Conservation (phyloP, 129 eudicot species). For the Deinandra increscens region DNA sequence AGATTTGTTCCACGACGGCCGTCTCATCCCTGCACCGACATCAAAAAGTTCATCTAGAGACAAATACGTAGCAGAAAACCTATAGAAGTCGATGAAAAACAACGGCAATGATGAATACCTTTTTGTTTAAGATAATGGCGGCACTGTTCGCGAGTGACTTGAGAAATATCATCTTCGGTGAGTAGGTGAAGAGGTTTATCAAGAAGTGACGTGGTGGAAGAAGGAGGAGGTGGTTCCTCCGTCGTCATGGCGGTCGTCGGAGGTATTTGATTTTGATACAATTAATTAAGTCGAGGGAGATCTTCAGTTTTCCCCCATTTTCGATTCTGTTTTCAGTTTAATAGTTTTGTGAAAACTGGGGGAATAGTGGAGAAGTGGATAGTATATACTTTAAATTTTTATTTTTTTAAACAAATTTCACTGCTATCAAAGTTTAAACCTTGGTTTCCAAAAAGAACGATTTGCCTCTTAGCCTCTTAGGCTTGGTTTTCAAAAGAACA, state of each 20-base stretch:
- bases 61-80: too few relatives aligned
- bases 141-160: conserved; percentile 97
- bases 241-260: conserved; percentile 40
- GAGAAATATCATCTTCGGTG: conserved; percentile 97
- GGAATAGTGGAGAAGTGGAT: conserved; percentile 5
- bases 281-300: not conserved
- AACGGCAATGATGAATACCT: conserved; percentile 35
- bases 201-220: conserved; percentile 49
- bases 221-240: conserved; percentile 38
- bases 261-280: not conserved
- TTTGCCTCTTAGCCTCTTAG: too few relatives aligned
- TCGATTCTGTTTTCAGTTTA: not conserved
- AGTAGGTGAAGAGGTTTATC: conserved; percentile 86
- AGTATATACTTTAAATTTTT: too few relatives aligned
- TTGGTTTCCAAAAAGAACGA: too few relatives aligned
- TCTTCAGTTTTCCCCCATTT: conserved; percentile 1
- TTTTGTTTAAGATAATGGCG: conserved; percentile 90
- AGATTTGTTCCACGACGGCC: conserved; percentile 99
- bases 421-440: too few relatives aligned
- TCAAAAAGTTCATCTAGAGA: too few relatives aligned
- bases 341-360: conserved; percentile 17
- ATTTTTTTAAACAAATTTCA: too few relatives aligned
- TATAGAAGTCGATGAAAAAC: too few relatives aligned
- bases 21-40: conserved; percentile 60
- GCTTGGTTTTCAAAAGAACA: too few relatives aligned